Evolutionary conservation across 306 rosid genomes (phyloP), one percentile per base, ranked within the genome.

Genomic region (Rubus idaeus): DNA sequence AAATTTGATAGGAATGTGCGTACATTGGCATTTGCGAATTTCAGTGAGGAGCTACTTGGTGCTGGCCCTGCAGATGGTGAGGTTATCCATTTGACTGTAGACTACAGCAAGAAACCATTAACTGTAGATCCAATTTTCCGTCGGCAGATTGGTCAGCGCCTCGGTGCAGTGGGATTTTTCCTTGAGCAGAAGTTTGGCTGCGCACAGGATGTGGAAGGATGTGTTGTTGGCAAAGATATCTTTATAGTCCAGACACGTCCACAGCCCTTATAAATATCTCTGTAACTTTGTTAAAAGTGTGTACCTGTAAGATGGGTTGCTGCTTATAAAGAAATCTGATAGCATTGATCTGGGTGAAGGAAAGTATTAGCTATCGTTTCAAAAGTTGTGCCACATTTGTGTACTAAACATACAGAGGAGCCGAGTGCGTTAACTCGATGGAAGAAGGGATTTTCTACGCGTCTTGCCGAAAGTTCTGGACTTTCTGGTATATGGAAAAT

Each of bases 181-280:
- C 91, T 95, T 2, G 97, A 91, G 80, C 83, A 85, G 80, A 95
- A 91, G 80, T 95, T 95, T 66, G 94, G 97, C 80, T 86, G 87
- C 77, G 91, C 97, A 7, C 97, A 95, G 83, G 99, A 95, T 77
- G 87, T 91, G 37, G 98, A 95, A 86, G 97, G 97, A 77, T 95
- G 99, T 74, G 83, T 92, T 68, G 90, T 87, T 50, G 99, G 97
- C 16, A 82, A 95, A 78, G 97, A 92, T 72, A 85, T 95, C 73
- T 95, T 60, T 69, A 81, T 95, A 77, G 98, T 95, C 76, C 98
- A 95, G 82, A 81, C 99, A 79, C 88, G 98, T 35, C 98, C 99
- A 11, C 98, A 95, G 51, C 99, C 98, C 64, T 85, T 21, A 53
- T 92, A 86, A 75, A 78, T 68, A 60, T 49, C 37, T 53, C 1